Evolutionary conservation across 768 basidiomycete species (phyloP), one percentile per base, ranked within the genome.

Genomic region (Cystobasidiopsis lactophilus): DNA sequence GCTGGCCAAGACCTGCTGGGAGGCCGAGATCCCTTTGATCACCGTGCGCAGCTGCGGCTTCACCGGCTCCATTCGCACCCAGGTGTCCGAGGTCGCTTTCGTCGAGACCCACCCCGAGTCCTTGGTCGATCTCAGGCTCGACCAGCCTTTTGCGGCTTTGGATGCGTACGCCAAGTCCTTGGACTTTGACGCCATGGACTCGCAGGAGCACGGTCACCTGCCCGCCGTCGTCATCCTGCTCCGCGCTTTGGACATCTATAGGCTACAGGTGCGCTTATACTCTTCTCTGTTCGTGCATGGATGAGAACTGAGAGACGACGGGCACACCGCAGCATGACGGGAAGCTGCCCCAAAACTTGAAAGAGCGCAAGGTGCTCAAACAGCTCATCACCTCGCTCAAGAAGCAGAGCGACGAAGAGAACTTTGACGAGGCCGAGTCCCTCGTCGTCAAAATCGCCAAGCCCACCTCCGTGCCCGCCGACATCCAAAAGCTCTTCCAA

Each of bases 401-500:
- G 60, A 63, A 74, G 53, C 52, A 56, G 14, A 19, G 30, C 1
- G 93, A 98, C 63, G 86, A 96, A 63, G 93, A 98, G 71, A 98
- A 96, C 68, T 88, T 88, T 63, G 91, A 93, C 55, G 91, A 96
- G 66, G 91, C 89, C 2, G 75, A 81, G 61, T 73, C 80, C 5
- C 83, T 93, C 64, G 84, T 82, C 0, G 89, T 83, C 65, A 77
- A 82, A 26, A 75, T 75, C 51, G 88, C 78, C 78, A 75, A 75
- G 0, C 69, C 69, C 50, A 74, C 74, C 10, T 43, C 75, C 73
- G 72, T 91, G 3, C 85, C 85, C 1, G 69, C 69, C 9, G 82
- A 85, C 30, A 74, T 84, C 45, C 57, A 68, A 10, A 59, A 70
- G 0, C 72, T 91, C 21, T 80, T 89, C 63, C 57, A 72, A 14